Percentiles rank a stretch among this genome's conserved stretches.
Evolutionary conservation across 2,329 filamentous ascomycete species (phyloP).

Genomic region (Hypoxylon sp.): DNA sequence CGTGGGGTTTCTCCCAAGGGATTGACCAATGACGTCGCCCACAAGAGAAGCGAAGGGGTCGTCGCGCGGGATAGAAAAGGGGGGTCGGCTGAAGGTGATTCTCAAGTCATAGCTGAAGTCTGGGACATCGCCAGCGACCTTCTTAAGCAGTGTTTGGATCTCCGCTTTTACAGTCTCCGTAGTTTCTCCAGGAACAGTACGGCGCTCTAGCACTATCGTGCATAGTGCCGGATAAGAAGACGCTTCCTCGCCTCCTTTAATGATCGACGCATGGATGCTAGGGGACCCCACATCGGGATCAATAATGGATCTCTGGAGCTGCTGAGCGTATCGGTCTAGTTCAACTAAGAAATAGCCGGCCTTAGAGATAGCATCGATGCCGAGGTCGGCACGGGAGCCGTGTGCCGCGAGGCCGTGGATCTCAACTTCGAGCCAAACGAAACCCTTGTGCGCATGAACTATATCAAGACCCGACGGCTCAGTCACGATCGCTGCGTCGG

Average conservation of each 20-base stretch:
- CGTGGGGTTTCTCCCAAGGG: conserved; percentile 49
- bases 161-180: conserved; percentile 57
- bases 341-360: conserved; percentile 64
- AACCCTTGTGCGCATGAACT: conserved; percentile 66
- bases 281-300: conserved; percentile 57
- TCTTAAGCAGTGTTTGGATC: conserved; percentile 45
- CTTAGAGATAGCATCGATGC: conserved; percentile 65
- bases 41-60: conserved; percentile 60
- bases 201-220: conserved; percentile 64
- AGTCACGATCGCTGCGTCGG: conserved; percentile 66
- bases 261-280: conserved; percentile 64
- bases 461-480: conserved; percentile 64
- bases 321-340: conserved; percentile 60
- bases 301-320: conserved; percentile 51
- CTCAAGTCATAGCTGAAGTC: conserved; percentile 60
- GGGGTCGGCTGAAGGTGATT: conserved; percentile 60
- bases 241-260: conserved; percentile 66
- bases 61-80: conserved; percentile 58
- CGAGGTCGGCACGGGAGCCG: conserved; percentile 61
- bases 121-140: conserved; percentile 42
- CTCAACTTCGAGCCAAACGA: conserved; percentile 62
- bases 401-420: conserved; percentile 61
- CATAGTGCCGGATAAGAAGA: conserved; percentile 68
- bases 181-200: conserved; percentile 64
- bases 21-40: conserved; percentile 47